Conservation (phyloP, 495 filamentous ascomycete genomes). For the Penicillium flavigenum region DNA sequence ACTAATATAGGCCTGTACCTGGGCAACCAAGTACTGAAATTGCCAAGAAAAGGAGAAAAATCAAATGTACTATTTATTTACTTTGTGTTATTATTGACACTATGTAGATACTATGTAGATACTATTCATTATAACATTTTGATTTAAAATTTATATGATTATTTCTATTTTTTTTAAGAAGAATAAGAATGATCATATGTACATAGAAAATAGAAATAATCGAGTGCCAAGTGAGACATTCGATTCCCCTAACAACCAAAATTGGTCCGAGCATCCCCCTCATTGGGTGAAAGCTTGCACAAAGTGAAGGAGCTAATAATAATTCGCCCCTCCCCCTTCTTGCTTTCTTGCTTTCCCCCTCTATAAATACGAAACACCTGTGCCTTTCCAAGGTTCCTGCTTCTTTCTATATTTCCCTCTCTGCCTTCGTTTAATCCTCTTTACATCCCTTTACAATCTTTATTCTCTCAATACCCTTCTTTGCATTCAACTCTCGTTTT, state of each 20-base stretch:
- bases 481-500: conserved; percentile 9
- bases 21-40: neutral
- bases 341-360: conserved; percentile 11
- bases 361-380: conserved; percentile 31
- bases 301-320: conserved; percentile 15
- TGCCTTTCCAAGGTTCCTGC: conserved; percentile 11
- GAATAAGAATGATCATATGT: too few species aligned
- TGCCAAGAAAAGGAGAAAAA: too few species aligned
- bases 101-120: too few species aligned
- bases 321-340: conserved; percentile 23
- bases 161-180: too few species aligned
- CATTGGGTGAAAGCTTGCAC: conserved; percentile 10
- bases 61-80: neutral
- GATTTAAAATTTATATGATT: conserved; percentile 5
- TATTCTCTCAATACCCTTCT: conserved; percentile 8
- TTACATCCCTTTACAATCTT: neutral
- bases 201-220: neutral
- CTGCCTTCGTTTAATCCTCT: conserved; percentile 9
- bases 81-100: neutral
- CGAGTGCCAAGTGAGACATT: conserved; percentile 10
- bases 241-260: conserved; percentile 12
- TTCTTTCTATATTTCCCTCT: conserved; percentile 3
- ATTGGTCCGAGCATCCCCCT: conserved; percentile 9
- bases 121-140: too few species aligned
- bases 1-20: neutral